These are phyloP conservation scores for Botrytis aclada DNA, from an alignment of 2,329 filamentous ascomycete species.

Conservation along the genomic window DNA sequence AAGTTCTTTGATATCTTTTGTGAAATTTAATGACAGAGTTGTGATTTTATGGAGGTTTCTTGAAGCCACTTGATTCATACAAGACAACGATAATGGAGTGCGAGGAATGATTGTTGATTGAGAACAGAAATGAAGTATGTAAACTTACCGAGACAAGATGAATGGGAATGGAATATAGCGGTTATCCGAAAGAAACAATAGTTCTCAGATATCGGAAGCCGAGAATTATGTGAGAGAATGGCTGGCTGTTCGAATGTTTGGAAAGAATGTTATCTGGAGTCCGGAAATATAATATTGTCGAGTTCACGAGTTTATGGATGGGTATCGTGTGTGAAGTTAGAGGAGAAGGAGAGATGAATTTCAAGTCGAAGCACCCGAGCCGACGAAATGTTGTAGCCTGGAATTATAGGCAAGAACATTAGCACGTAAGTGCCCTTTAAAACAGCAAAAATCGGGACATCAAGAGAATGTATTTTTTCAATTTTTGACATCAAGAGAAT, in stretches of 20 bases:
- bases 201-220: not conserved
- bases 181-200: not conserved
- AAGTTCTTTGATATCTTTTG: not conserved
- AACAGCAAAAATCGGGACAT: not conserved
- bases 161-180: not conserved
- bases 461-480: not conserved
- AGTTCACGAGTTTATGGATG: not conserved
- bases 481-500: not conserved
- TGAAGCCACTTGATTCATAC: not conserved
- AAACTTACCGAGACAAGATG: slow-evolving; percentile 9
- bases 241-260: not conserved
- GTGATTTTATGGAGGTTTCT: not conserved
- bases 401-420: not conserved
- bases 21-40: too few species aligned
- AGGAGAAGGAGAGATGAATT: not conserved
- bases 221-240: not conserved
- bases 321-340: not conserved
- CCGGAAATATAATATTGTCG: not conserved
- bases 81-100: not conserved
- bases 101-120: not conserved
- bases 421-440: not conserved
- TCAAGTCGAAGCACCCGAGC: not conserved
- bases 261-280: not conserved
- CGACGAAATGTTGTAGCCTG: not conserved
- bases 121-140: not conserved